Evolutionary conservation across 2,329 filamentous ascomycete genomes (phyloP).

Genomic region (Fusarium metavorans): DNA sequence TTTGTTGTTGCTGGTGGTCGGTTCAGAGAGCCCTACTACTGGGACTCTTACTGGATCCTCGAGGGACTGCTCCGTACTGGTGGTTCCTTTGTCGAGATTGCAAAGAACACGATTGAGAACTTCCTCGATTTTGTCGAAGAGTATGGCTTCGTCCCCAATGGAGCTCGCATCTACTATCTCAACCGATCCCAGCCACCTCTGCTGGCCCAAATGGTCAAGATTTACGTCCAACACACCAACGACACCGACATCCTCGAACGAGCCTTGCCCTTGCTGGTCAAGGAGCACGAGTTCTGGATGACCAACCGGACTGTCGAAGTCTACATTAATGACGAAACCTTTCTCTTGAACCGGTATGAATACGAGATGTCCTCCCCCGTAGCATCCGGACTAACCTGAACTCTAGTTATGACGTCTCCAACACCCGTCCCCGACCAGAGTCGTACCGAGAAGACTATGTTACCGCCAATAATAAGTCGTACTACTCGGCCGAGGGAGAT

Average conservation of each 20-base stretch:
- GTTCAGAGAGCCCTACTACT: slow-evolving; percentile 78
- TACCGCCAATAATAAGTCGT: slow-evolving; percentile 74
- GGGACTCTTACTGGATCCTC: slow-evolving; percentile 78
- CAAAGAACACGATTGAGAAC: slow-evolving; percentile 76
- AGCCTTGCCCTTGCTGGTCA: slow-evolving; percentile 71
- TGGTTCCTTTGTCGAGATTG: slow-evolving; percentile 72
- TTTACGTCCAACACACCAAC: slow-evolving; percentile 73
- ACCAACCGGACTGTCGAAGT: slow-evolving; percentile 70
- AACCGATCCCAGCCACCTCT: slow-evolving; percentile 77
- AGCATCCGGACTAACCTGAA: slow-evolving; percentile 27
- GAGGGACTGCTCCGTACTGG: slow-evolving; percentile 74
- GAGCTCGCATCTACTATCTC: slow-evolving; percentile 75
- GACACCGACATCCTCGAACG: slow-evolving; percentile 71
- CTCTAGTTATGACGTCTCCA: slow-evolving; percentile 67
- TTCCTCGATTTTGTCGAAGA: slow-evolving; percentile 75
- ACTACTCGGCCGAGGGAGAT: slow-evolving; percentile 68
- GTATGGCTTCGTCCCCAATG: slow-evolving; percentile 76
- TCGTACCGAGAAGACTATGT: slow-evolving; percentile 75
- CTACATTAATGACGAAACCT: slow-evolving; percentile 58
- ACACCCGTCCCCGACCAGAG: slow-evolving; percentile 75
- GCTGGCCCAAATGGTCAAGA: slow-evolving; percentile 73
- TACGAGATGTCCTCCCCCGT: not conserved
- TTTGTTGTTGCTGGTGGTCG: slow-evolving; percentile 80
- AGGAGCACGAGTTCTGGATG: slow-evolving; percentile 73
- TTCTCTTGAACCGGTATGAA: slow-evolving; percentile 67